Evolutionary conservation across 305 asterid genomes (phyloP), one percentile per base, ranked within the genome.

Genomic region (Coffea humblotiana): DNA sequence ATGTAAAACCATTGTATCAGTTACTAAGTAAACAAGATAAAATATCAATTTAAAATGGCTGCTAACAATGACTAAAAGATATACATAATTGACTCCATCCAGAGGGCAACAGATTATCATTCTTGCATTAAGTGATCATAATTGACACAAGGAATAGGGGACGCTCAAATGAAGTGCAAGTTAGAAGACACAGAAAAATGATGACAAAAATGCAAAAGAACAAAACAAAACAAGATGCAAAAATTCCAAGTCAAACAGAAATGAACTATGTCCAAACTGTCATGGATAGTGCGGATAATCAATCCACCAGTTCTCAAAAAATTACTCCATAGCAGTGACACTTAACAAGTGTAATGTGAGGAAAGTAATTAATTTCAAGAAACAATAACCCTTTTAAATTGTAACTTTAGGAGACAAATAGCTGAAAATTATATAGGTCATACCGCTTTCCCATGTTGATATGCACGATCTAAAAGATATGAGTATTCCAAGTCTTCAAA

Each of bases 401-500:
- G 58, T 15, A 65, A 80, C 27, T 45, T 43, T 32, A 15, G 32
- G 10, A 54, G 21, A 64, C 63, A 77, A 64, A 9, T 29, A 65
- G 75, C 64, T 51, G 76, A 19, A 76, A 32, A 27, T 81, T 27
- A 79, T 19, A 40, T 52, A n/a, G 84, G 82, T 77, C 91, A 47
- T 93, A 95, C 99, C 97, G 76, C 86, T 91, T 90, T 92, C 76
- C 99, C 97, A 76, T 92, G 90, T 86, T 92, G 94, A 77, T 92
- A 91, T 71, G 99, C 98, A 80, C 80, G 89, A 87, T 93, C 99
- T 88, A 95, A 80, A 77, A 95, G 98, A 88, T 91, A 85, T 43
- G 97, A 95, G 85, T 95, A 95, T 88, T 95, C 99, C 68, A 95
- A 85, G 81, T 95, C 98, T 85, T 95, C 99, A 63, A 88, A 93